Conservation (phyloP, 495 filamentous ascomycete genomes). For the Collariella sp. region DNA sequence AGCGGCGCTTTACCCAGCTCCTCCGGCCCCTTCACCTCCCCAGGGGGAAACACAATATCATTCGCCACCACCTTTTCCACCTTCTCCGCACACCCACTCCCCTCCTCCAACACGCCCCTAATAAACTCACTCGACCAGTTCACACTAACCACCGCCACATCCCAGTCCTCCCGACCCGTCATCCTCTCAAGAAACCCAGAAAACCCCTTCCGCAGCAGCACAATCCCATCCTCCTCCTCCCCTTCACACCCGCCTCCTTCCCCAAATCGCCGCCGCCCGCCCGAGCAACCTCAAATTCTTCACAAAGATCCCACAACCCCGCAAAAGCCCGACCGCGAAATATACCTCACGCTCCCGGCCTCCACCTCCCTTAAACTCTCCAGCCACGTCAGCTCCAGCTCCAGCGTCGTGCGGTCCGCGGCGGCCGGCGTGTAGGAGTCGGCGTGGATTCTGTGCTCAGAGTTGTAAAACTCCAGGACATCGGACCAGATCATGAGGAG, state of each 20-base stretch:
- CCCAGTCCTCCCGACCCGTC: constrained; percentile 7
- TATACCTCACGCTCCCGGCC: constrained; percentile 25
- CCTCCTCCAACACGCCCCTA: constrained; percentile 17
- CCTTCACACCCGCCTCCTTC: constrained; percentile 12
- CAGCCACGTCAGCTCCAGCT: constrained; percentile 32
- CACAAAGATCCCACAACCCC: constrained; percentile 10
- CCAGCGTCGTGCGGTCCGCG: constrained; percentile 13
- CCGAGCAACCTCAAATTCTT: constrained; percentile 22
- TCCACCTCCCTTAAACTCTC: constrained; percentile 31
- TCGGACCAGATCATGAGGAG: constrained; percentile 32
- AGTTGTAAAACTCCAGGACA: constrained; percentile 31
- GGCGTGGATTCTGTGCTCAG: constrained; percentile 27
- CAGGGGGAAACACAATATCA: constrained; percentile 22
- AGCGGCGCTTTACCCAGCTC: constrained; percentile 20
- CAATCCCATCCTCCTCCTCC: constrained; percentile 18
- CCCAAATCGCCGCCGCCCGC: background rate
- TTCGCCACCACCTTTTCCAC: constrained; percentile 21
- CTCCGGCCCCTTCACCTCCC: constrained; percentile 27
- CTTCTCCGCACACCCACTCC: background rate
- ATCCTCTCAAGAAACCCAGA: constrained; percentile 17
- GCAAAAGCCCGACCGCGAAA: constrained; percentile 29
- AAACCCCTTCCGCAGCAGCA: constrained; percentile 33
- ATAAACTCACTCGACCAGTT: constrained; percentile 42
- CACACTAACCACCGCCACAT: constrained; percentile 34
- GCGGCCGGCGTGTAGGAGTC: constrained; percentile 22